These are phyloP conservation scores for Choiromyces venosus DNA, from an alignment of 495 filamentous ascomycete genomes.

Conservation along the genomic window DNA sequence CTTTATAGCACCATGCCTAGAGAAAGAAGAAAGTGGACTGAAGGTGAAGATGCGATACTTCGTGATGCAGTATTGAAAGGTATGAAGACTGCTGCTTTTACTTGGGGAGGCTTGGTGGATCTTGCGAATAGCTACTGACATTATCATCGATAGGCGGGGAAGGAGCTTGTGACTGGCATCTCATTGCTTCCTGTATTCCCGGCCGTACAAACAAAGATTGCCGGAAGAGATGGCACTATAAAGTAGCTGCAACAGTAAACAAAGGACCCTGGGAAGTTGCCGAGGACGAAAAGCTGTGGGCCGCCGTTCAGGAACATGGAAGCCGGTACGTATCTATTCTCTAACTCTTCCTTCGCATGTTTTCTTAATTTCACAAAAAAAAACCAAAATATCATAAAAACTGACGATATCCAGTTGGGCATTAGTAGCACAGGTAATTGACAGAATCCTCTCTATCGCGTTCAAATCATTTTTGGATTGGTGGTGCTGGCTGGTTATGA, in stretches of 20 bases:
- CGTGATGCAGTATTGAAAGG: conserved; percentile 42
- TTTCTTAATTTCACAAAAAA: neutral
- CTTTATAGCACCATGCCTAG: conserved; percentile 24
- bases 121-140: conserved; percentile 6
- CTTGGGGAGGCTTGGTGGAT: neutral
- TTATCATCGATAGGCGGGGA: conserved; percentile 24
- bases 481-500: neutral
- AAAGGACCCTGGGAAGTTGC: conserved; percentile 46
- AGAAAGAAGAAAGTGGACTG: conserved; percentile 42
- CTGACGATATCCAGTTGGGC: conserved; percentile 20
- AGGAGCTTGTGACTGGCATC: conserved; percentile 41
- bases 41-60: conserved; percentile 41
- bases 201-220: conserved; percentile 48
- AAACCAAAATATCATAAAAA: neutral
- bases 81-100: conserved; percentile 7
- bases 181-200: conserved; percentile 44
- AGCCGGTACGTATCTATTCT: conserved; percentile 29
- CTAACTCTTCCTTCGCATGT: neutral
- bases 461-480: conserved; percentile 1
- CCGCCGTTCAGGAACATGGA: conserved; percentile 43
- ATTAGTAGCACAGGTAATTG: conserved; percentile 28
- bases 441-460: neutral
- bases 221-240: conserved; percentile 46
- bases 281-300: conserved; percentile 43
- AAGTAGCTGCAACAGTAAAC: conserved; percentile 45